Conservation (phyloP, 2,329 filamentous ascomycete species). For the Davidsoniella neocaledoniae region DNA sequence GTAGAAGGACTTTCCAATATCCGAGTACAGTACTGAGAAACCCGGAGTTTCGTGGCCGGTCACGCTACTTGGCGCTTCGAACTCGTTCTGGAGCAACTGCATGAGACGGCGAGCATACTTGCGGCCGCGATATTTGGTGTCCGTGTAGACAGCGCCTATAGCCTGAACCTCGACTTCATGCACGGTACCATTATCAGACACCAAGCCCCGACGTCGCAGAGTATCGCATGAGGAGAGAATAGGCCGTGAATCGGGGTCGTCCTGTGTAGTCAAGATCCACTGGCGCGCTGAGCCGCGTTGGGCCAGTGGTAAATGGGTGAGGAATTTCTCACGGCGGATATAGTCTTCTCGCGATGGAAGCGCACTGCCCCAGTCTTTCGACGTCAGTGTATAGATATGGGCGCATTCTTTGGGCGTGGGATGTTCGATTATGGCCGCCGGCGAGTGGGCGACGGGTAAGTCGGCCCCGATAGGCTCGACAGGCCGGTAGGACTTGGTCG, state of each 20-base stretch:
- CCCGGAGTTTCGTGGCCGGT: conserved; percentile 21
- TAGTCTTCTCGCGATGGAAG: conserved; percentile 36
- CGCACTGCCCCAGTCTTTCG: conserved; percentile 40
- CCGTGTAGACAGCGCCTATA: conserved; percentile 65
- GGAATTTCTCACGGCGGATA: conserved; percentile 39
- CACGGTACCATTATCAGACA: conserved; percentile 2
- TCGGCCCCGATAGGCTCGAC: background rate
- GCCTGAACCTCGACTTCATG: conserved; percentile 43
- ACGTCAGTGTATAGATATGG: conserved; percentile 38
- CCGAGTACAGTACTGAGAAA: conserved; percentile 73
- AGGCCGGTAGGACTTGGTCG: background rate
- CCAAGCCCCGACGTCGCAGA: conserved; percentile 39
- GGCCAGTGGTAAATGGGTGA: conserved; percentile 40
- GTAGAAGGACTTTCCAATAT: conserved; percentile 76
- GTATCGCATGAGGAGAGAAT: conserved; percentile 49
- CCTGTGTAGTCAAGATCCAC: conserved; percentile 44
- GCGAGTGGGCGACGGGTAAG: conserved; percentile 5
- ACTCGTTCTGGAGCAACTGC: conserved; percentile 25
- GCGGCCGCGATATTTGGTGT: conserved; percentile 45
- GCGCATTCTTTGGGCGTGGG: conserved; percentile 39
- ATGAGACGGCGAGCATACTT: conserved; percentile 71
- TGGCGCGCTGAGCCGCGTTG: conserved; percentile 40
- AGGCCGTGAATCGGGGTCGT: conserved; percentile 22
- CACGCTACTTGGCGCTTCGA: conserved; percentile 14
- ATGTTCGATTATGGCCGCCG: conserved; percentile 29